Evolutionary conservation across 257 asterid species (phyloP).

Genomic region (Hygrophila difformis): DNA sequence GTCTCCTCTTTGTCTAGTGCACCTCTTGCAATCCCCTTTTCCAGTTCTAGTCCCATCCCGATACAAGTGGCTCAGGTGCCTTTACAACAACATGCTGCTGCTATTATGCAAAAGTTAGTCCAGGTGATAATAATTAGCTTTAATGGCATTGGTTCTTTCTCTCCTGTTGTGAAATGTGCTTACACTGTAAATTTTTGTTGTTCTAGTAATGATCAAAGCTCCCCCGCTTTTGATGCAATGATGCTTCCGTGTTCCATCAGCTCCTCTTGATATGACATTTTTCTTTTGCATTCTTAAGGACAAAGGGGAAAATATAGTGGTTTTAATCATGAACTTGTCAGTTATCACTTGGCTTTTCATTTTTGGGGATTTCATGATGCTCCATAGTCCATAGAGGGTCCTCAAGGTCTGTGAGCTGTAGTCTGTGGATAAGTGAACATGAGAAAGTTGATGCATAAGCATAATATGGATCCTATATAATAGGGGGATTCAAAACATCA

Average conservation of each 20-base stretch:
- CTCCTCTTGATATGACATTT: no score
- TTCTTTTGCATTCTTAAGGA: no score
- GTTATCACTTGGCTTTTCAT: conserved; percentile 10
- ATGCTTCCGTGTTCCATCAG: no score
- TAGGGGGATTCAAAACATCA: no score
- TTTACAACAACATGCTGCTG: conserved; percentile 69
- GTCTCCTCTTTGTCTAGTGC: conserved; percentile 35
- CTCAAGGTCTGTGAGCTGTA: no score
- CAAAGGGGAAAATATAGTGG: neutral
- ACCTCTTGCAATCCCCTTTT: conserved; percentile 37
- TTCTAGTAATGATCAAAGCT: neutral
- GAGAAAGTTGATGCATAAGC: conserved; percentile 4
- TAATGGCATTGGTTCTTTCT: neutral
- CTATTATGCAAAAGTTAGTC: conserved; percentile 58
- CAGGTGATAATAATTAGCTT: conserved; percentile 32
- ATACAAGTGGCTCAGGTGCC: conserved; percentile 37
- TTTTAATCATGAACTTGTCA: no score
- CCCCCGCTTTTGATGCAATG: neutral
- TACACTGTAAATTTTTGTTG: neutral
- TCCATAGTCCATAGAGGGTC: no score
- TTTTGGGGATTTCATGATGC: neutral
- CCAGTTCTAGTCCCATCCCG: conserved; percentile 27
- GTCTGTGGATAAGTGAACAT: neutral
- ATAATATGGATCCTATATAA: no score
- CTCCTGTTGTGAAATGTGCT: conserved; percentile 11